phyloP scores from a whole-genome alignment of 139 green algal genomes.

The Tetradesmus obliquus region DNA sequence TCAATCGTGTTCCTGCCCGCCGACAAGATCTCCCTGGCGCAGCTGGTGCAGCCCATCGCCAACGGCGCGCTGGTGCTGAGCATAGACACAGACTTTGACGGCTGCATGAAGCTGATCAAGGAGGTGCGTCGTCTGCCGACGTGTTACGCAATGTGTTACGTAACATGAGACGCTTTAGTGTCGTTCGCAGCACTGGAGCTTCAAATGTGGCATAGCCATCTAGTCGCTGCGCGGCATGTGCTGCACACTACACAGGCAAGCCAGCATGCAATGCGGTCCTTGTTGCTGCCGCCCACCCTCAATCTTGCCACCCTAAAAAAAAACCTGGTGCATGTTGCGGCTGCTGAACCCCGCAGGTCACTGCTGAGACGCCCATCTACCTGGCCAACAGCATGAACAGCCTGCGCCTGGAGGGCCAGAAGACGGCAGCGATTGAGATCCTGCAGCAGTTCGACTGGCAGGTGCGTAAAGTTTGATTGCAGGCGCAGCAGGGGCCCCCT shows the following conservation, averaged over 20 bases:
- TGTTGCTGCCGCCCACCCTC: too few relatives aligned
- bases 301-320: not conserved
- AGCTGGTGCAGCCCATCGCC: conserved; percentile 99
- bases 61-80: conserved; percentile 98
- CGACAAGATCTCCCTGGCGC: conserved; percentile 98
- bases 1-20: conserved; percentile 99
- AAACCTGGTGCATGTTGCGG: not conserved
- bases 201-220: too few relatives aligned
- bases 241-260: too few relatives aligned
- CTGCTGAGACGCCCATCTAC: conserved; percentile 97
- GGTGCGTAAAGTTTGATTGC: conserved; percentile 43
- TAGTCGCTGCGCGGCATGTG: too few relatives aligned
- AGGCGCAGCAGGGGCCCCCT: not conserved
- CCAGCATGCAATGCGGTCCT: too few relatives aligned
- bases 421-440: conserved; percentile 99
- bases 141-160: not conserved
- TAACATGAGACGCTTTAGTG: not conserved
- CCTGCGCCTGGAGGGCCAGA: conserved; percentile 98
- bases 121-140: conserved; percentile 46
- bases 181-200: too few relatives aligned
- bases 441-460: conserved; percentile 99
- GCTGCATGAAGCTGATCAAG: conserved; percentile 99
- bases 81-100: conserved; percentile 99
- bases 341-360: conserved; percentile 73
- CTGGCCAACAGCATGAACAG: conserved; percentile 99